Evolutionary conservation across 768 basidiomycete species (phyloP).

Genomic region (Podaxis sp.): DNA sequence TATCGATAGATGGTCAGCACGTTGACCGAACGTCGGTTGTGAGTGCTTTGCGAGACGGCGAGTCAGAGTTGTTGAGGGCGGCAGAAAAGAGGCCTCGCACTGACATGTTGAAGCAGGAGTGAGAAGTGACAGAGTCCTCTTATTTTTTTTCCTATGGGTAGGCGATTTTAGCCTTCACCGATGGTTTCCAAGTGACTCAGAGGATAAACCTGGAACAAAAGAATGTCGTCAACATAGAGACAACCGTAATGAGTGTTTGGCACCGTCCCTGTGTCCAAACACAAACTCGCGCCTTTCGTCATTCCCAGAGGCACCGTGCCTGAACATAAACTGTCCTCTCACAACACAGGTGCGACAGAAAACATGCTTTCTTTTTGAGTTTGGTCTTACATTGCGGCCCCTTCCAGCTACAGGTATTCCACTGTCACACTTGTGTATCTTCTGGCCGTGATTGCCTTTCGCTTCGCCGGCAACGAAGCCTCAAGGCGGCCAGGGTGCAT

Average conservation of each 20-base stretch:
- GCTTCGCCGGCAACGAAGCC: slow-evolving; percentile 1
- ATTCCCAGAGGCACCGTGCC: not conserved
- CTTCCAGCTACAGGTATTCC: too few species aligned
- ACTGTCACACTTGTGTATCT: too few species aligned
- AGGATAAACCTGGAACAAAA: not conserved
- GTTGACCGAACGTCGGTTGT: not conserved
- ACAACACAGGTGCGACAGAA: not conserved
- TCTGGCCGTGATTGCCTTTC: not conserved
- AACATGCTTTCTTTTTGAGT: not conserved
- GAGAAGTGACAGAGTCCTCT: not conserved
- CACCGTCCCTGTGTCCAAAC: not conserved
- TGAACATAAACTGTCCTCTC: not conserved
- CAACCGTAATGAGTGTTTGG: not conserved
- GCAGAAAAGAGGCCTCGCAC: not conserved
- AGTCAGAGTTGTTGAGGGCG: not conserved
- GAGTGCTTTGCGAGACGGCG: too few species aligned
- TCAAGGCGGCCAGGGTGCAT: not conserved
- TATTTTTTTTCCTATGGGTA: too few species aligned
- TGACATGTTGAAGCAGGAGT: not conserved
- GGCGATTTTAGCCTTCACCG: not conserved
- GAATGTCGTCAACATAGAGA: not conserved
- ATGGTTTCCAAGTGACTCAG: not conserved
- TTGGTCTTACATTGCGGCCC: too few species aligned
- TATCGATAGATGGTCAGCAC: not conserved
- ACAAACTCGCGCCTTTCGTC: not conserved